Evolutionary conservation across 1,284 basidiomycete genomes (phyloP), one percentile per base, ranked within the genome.

Genomic region (Ceratobasidium sp.): DNA sequence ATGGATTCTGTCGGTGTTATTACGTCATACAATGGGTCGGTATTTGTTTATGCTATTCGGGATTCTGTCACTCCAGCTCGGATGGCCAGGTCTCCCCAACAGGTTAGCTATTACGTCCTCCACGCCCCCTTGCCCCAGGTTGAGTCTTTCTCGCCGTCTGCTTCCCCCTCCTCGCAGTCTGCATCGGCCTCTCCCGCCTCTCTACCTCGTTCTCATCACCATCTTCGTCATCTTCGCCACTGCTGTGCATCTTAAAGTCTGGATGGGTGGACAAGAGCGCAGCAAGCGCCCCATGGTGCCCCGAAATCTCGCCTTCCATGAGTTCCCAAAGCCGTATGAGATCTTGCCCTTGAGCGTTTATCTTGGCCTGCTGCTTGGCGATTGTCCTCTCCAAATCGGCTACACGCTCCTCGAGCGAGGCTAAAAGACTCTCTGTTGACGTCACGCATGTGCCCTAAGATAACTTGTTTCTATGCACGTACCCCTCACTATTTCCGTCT

Each of bases 311-410:
- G 7, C 64, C 64, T 33, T 50, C 23, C 64, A 66, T 46, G 33
- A 66, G 64, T 23, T 41, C 64, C 64, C 64, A 66, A 18, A 66
- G 64, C 27, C 35, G 50, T 14, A n/a, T 27, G 14, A 66, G 8
- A 20, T 66, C 64, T 4, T 66, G 4, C 20, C 46, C 46, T 33
- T 66, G 64, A 1, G 64, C 44, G 33, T 46, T 66, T 50, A 66
- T 27, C 35, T 48, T 46, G 27, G 41, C 64, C 12, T 50, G 27
- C 46, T 66, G 64, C 30, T 66, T 66, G 64, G 64, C 46, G 14
- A 66, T 23, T 46, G 30, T 66, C 10, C 33, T 50, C 46, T 66
- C 64, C 3, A 66, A 27, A 16, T 50, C 27, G 16, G 18, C 3
- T 14, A 66, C 44, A 1, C 64, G 64, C 20, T 66, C 44, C 46